Conservation (phyloP, 2,329 filamentous ascomycete genomes). For the Penicillium crustosum region DNA sequence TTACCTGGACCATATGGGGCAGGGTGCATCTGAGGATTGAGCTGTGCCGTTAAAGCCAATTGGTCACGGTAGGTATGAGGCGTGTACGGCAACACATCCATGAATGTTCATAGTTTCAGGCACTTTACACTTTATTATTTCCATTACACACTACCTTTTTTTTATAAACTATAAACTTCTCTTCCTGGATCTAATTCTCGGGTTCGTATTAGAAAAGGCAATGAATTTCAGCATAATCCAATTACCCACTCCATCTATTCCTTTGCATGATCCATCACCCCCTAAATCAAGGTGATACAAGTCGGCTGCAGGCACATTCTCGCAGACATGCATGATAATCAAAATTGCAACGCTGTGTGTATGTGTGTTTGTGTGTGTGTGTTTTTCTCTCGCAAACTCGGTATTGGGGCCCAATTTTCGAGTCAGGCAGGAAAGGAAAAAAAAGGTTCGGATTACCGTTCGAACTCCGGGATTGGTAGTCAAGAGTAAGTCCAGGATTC, state of each 20-base stretch:
- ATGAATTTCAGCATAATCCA: neutral
- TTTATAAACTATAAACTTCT: neutral
- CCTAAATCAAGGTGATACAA: constrained; percentile 2
- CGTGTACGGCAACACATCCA: neutral
- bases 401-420: constrained; percentile 8
- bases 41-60: neutral
- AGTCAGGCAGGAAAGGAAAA: constrained; percentile 13
- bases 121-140: neutral
- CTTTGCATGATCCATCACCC: neutral
- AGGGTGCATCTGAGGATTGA: constrained; percentile 6
- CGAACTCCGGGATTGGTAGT: constrained; percentile 4
- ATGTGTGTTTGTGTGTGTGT: too few species aligned
- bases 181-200: neutral
- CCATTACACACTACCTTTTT: neutral
- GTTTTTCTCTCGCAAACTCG: neutral
- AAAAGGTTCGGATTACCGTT: neutral
- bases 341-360: neutral
- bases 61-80: neutral
- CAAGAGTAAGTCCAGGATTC: constrained; percentile 1
- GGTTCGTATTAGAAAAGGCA: neutral
- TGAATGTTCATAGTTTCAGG: neutral
- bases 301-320: constrained; percentile 1
- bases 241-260: neutral
- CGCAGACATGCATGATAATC: neutral
- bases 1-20: constrained; percentile 3